A percentile compares a stretch with the other conserved stretches of the same genome.
Conservation (phyloP, 306 rosid species). For the Glycine soja region DNA sequence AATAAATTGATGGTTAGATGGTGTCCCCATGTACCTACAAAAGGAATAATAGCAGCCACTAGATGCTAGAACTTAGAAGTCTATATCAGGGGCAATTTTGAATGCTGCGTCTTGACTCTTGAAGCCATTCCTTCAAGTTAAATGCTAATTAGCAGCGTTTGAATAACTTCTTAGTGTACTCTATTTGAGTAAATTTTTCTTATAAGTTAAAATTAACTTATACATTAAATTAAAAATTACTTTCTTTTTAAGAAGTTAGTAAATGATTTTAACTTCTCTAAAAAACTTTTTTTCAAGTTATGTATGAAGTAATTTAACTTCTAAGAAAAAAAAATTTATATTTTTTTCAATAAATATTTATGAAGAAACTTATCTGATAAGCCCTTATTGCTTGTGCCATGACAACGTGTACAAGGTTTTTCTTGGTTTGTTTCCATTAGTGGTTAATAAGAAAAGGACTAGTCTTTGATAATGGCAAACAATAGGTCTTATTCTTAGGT, state of each 20-base stretch:
- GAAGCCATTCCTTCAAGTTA: conserved; percentile 21
- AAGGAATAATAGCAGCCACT: background rate
- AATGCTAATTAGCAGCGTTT: background rate
- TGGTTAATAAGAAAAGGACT: conserved; percentile 48
- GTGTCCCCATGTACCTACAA: background rate
- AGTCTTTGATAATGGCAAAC: conserved; percentile 45
- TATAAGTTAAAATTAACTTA: too few species aligned
- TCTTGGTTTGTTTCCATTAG: conserved; percentile 46
- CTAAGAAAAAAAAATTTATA: too few species aligned
- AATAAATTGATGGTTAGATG: background rate
- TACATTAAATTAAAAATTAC: too few species aligned
- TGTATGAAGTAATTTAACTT: too few species aligned
- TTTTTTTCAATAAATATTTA: too few species aligned
- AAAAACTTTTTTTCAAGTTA: too few species aligned
- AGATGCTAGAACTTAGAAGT: background rate
- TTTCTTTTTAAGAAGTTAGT: too few species aligned
- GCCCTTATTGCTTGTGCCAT: background rate
- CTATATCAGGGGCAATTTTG: background rate
- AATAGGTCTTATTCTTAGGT: conserved; percentile 42
- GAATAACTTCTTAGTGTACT: too few species aligned
- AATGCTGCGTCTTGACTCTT: conserved; percentile 9
- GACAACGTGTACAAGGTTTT: conserved; percentile 42
- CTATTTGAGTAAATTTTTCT: too few species aligned
- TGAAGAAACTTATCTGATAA: too few species aligned
- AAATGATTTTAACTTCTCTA: too few species aligned